Evolutionary conservation across 345 rosid species (phyloP).

Genomic region (Eucalyptus curtisii): DNA sequence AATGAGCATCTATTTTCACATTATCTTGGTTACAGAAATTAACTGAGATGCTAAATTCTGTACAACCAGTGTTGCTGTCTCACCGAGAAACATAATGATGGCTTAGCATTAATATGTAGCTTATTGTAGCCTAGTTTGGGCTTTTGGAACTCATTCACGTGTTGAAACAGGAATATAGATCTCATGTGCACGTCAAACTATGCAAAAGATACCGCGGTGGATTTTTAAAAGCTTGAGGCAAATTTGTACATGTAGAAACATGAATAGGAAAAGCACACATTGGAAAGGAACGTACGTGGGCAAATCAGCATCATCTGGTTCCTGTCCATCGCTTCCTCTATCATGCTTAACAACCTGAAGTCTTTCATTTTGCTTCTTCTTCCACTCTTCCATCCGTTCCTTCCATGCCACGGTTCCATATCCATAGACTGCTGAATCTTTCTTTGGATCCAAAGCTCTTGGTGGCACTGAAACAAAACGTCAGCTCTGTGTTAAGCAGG

Average conservation of each 20-base stretch:
- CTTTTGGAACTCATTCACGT: not conserved
- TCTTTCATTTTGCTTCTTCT: conserved; percentile 65
- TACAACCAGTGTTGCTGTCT: not conserved
- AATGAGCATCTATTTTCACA: not conserved
- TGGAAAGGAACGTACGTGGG: conserved; percentile 33
- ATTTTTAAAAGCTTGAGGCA: not conserved
- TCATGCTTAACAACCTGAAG: conserved; percentile 57
- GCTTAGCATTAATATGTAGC: not conserved
- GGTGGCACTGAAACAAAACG: conserved; percentile 41
- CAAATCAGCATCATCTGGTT: conserved; percentile 49
- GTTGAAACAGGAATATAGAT: not conserved
- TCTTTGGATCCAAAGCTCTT: conserved; percentile 80
- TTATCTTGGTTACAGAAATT: not conserved
- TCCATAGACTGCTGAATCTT: conserved; percentile 77
- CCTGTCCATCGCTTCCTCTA: conserved; percentile 30
- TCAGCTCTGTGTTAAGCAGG: not conserved
- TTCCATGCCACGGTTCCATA: conserved; percentile 96
- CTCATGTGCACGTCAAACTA: not conserved
- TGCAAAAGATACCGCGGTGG: not conserved
- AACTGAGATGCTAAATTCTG: not conserved
- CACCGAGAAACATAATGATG: not conserved
- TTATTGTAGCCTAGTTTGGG: not conserved
- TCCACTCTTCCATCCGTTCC: conserved; percentile 84
- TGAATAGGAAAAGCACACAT: not conserved
- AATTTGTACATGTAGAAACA: not conserved